phyloP scores from a whole-genome alignment of 768 basidiomycete species.

The Amanita molliuscula region DNA sequence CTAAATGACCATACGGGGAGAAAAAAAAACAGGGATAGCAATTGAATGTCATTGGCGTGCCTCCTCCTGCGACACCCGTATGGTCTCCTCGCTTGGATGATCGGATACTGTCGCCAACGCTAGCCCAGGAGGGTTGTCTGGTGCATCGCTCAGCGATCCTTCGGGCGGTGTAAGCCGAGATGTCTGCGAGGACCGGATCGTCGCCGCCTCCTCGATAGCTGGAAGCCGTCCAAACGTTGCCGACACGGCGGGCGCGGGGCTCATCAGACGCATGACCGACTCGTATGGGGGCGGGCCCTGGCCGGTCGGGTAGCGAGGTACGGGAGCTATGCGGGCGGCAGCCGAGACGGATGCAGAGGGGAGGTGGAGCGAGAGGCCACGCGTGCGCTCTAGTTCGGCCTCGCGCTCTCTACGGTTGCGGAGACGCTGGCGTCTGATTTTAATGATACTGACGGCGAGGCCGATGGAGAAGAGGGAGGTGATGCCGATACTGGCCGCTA shows the following conservation, averaged over 20 bases:
- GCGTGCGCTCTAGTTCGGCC: slow-evolving; percentile 5
- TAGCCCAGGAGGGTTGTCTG: not conserved
- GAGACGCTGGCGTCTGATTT: slow-evolving; percentile 28
- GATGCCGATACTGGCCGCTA: slow-evolving; percentile 42
- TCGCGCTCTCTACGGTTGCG: not conserved
- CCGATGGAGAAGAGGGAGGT: slow-evolving; percentile 35
- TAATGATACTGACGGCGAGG: slow-evolving; percentile 40
- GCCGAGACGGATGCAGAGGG: slow-evolving; percentile 28
- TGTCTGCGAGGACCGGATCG: not conserved
- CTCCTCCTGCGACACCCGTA: not conserved
- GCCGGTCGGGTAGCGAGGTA: not conserved
- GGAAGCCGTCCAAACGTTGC: not conserved
- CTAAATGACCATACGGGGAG: not conserved
- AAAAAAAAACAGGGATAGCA: too few species aligned
- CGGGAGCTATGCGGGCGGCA: slow-evolving; percentile 5
- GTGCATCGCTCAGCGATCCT: slow-evolving; percentile 5
- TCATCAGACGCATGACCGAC: not conserved
- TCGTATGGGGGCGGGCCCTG: not conserved
- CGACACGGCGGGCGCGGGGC: not conserved
- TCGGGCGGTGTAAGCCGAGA: slow-evolving; percentile 21
- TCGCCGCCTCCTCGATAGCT: slow-evolving; percentile 6
- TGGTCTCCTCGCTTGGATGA: not conserved
- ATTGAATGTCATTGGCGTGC: not conserved
- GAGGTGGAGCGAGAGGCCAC: slow-evolving; percentile 15
- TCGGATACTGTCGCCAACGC: not conserved